Percentiles rank a stretch among this genome's conserved stretches.
Evolutionary conservation across 2,329 filamentous ascomycete genomes (phyloP).

Genomic region (Cercospora sp.): DNA sequence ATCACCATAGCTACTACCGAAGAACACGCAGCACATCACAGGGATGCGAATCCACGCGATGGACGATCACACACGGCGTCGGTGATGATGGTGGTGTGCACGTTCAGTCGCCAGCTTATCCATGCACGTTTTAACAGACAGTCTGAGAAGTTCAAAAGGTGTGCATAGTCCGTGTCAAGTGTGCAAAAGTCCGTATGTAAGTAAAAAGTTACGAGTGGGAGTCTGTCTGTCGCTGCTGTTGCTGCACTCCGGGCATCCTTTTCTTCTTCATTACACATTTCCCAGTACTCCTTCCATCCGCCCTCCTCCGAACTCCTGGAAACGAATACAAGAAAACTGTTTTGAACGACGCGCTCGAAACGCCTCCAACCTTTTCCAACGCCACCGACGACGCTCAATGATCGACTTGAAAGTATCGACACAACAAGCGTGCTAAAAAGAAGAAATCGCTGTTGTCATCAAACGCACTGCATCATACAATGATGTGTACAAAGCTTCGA

Average conservation of each 20-base stretch:
- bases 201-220: neutral
- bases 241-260: conserved; percentile 1
- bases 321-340: conserved; percentile 1
- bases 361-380: neutral
- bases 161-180: neutral
- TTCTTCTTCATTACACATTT: conserved; percentile 14
- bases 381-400: neutral
- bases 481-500: conserved; percentile 12
- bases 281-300: neutral
- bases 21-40: conserved; percentile 7
- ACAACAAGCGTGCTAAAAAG: conserved; percentile 4
- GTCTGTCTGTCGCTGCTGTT: conserved; percentile 5
- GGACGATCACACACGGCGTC: neutral
- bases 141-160: neutral
- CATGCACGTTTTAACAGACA: neutral
- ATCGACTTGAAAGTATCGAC: neutral
- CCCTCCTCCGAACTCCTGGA: neutral
- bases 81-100: neutral
- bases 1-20: conserved; percentile 16
- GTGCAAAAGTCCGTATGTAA: conserved; percentile 1
- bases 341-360: neutral
- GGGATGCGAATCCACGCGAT: neutral
- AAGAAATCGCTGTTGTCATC: conserved; percentile 6
- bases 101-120: neutral
- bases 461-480: conserved; percentile 11